A percentile compares a stretch with the other conserved stretches of the same genome.
Evolutionary conservation across 495 filamentous ascomycete genomes (phyloP).

Genomic region (Glonium stellatum): DNA sequence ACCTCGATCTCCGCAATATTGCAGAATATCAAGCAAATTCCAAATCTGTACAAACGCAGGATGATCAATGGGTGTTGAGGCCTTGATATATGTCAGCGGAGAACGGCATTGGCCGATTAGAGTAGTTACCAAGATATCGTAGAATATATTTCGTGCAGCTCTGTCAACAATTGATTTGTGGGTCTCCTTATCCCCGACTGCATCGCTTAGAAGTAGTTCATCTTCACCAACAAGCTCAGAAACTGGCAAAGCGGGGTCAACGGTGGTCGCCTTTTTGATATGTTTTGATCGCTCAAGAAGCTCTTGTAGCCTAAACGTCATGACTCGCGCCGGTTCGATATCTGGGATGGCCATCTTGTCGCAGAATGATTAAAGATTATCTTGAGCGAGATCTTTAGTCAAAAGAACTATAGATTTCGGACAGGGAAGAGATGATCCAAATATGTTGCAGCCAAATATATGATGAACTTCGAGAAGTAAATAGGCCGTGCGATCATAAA

Average conservation of each 20-base stretch:
- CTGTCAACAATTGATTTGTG: slow-evolving; percentile 67
- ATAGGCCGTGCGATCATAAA: no score
- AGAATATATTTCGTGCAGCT: slow-evolving; percentile 70
- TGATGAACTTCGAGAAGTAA: no score
- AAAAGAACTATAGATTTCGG: no score
- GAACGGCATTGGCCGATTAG: neutral
- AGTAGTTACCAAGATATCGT: slow-evolving; percentile 58
- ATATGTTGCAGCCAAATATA: no score
- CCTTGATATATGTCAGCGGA: slow-evolving; percentile 16
- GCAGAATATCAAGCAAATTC: slow-evolving; percentile 87
- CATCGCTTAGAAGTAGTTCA: slow-evolving; percentile 39
- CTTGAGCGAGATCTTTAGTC: no score
- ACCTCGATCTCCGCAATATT: slow-evolving; percentile 76
- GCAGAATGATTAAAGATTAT: no score
- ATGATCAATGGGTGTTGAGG: slow-evolving; percentile 50
- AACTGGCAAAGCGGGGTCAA: slow-evolving; percentile 73
- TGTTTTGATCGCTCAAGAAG: slow-evolving; percentile 58
- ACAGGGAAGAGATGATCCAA: no score
- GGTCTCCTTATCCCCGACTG: slow-evolving; percentile 35
- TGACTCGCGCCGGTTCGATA: slow-evolving; percentile 2
- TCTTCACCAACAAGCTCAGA: slow-evolving; percentile 42
- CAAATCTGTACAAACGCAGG: slow-evolving; percentile 73
- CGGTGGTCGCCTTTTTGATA: slow-evolving; percentile 56
- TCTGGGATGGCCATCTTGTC: slow-evolving; percentile 14
- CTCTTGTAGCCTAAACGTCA: slow-evolving; percentile 41